Evolutionary conservation across 2,329 filamentous ascomycete species (phyloP), one percentile per base, ranked within the genome.

Genomic region (Diaporthe australafricana): DNA sequence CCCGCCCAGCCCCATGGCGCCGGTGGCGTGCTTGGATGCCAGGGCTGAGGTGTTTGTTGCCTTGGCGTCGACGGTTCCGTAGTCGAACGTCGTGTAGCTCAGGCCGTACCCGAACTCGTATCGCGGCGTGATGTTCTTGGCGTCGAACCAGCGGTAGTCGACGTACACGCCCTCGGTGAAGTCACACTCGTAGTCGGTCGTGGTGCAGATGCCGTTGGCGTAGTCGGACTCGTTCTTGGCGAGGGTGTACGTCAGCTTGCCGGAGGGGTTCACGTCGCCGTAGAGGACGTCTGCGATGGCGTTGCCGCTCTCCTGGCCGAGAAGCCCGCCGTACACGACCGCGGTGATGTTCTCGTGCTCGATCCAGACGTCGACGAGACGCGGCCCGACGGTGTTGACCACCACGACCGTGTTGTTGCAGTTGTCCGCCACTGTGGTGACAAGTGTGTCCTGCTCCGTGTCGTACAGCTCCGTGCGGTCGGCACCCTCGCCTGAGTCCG

Each of bases 331-430:
- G 78, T 86, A 90, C 5, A 92, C 76, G 42, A 92, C 87, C 20
- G 89, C 90, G 7, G 88, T 90, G 32, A 92, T 85, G 77, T 91
- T 91, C 8, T 84, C 82, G 77, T 89, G 84, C n/a, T 87, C 80
- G 71, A 87, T 85, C 81, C 85, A 91, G 1, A 87, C 83, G 70
- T 88, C 84, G 38, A 92, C 80, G 11, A 91, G 81, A 35, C 92
- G 87, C 3, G 90, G 84, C 2, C 90, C 90, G 22, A 89, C 87
- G 12, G 88, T 88, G 81, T 93, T 91, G 71, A 93, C 86, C 72
- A 93, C 85, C 35, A 93, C 87, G 50, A 93, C 85, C 14, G 90
- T 93, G 82, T 93, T 93, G 82, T 91, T 91, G 83, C 88, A 91
- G 70, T 86, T 81, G 5, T 84, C 83, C 1, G 89, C 86, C 11